Conservation (phyloP, 441 rosid species). For the Brassica balearica region DNA sequence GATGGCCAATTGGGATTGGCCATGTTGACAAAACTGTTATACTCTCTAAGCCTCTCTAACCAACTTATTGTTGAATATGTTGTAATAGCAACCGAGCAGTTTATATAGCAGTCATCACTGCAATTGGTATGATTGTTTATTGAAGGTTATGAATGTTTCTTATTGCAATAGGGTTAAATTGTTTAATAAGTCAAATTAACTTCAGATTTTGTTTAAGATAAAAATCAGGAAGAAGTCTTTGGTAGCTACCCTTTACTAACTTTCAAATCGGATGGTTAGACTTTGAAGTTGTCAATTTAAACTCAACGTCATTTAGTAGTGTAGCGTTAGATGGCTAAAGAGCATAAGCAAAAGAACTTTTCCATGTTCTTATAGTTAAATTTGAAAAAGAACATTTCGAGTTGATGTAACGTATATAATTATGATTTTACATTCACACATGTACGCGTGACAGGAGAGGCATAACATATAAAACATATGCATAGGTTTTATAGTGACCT, state of each 20-base stretch:
- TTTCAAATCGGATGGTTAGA: slow-evolving; percentile 5
- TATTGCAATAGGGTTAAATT: slow-evolving; percentile 21
- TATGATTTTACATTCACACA: not conserved
- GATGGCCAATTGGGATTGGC: slow-evolving; percentile 39
- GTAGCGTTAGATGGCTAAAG: slow-evolving; percentile 20
- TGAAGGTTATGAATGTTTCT: slow-evolving; percentile 20
- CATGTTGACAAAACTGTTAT: slow-evolving; percentile 19
- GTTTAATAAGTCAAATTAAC: slow-evolving; percentile 26
- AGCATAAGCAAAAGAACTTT: slow-evolving; percentile 21
- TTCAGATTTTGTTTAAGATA: slow-evolving; percentile 11
- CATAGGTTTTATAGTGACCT: not conserved
- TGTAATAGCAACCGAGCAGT: slow-evolving; percentile 11
- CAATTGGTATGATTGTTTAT: slow-evolving; percentile 26
- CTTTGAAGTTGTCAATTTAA: slow-evolving; percentile 41
- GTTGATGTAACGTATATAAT: not conserved
- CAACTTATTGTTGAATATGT: slow-evolving; percentile 27
- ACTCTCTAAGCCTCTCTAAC: not conserved
- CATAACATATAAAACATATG: not conserved
- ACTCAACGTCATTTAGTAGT: slow-evolving; percentile 18
- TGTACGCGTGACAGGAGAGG: not conserved
- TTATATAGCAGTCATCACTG: slow-evolving; percentile 25
- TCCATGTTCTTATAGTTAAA: not conserved
- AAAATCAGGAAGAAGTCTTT: slow-evolving; percentile 29
- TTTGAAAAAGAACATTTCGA: not conserved
- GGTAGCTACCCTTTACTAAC: slow-evolving; percentile 26